Percentiles rank a stretch among this genome's conserved stretches.
phyloP scores from a whole-genome alignment of 106 monocot species.

The Acorus gramineus region DNA sequence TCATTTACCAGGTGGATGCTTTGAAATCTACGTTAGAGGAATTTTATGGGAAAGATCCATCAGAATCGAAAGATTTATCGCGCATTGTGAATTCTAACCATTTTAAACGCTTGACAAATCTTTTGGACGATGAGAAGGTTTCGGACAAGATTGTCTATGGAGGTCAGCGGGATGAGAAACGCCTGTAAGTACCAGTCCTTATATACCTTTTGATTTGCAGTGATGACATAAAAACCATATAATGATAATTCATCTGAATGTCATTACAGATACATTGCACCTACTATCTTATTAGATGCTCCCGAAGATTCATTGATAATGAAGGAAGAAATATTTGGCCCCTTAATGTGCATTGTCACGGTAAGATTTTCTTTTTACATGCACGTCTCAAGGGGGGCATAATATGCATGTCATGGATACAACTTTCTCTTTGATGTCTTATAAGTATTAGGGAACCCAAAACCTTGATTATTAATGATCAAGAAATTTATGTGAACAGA shows the following conservation, averaged over 20 bases:
- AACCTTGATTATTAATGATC: too few relatives aligned
- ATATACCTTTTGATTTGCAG: too few relatives aligned
- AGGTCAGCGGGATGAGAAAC: constrained; percentile 46
- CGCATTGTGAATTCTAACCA: constrained; percentile 61
- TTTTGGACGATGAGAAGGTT: constrained; percentile 50
- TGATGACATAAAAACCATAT: too few relatives aligned
- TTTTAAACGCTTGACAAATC: constrained; percentile 42
- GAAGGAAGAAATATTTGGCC: constrained; percentile 73
- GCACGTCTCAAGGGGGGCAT: not conserved
- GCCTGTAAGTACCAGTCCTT: constrained; percentile 28
- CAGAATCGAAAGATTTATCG: constrained; percentile 45
- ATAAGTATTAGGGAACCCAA: too few relatives aligned
- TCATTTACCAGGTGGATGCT: constrained; percentile 29
- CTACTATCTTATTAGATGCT: constrained; percentile 52
- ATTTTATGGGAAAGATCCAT: constrained; percentile 55
- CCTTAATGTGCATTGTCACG: constrained; percentile 54
- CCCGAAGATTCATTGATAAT: constrained; percentile 53
- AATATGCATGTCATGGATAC: not conserved
- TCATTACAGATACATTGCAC: constrained; percentile 40
- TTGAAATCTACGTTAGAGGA: constrained; percentile 37
- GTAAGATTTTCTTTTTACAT: constrained; percentile 14
- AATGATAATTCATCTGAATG: not conserved
- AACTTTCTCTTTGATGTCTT: too few relatives aligned
- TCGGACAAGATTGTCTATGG: constrained; percentile 52
- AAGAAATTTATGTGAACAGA: too few relatives aligned